Base-by-base conservation (phyloP, 495 filamentous ascomycete genomes). In the Trichoderma orchidacearum region DNA sequence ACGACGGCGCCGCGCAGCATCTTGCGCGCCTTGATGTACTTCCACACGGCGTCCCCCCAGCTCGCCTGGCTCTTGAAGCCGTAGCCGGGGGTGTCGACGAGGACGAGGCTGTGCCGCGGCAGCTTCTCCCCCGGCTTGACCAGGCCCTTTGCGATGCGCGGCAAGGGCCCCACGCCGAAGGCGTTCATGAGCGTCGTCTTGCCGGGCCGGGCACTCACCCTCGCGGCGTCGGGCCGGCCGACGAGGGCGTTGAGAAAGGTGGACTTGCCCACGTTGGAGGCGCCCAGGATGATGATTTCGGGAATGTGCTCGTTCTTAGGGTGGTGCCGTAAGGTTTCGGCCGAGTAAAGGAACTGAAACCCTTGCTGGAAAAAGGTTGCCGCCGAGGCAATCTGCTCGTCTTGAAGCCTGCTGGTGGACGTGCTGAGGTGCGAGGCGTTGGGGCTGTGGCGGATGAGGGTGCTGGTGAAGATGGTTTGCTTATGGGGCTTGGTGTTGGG, bases 71-170 rank as follows among this genome's bases (percentile, higher is more conserved):
- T 88, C 5, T 81, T 86, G 55, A 85, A 76, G 4, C 94, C 93
- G 64, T 98, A 98, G 1, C 93, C 94, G 6, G 93, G 94, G 89
- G 94, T 92, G 68, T 98, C 94, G 32, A 96, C 71, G 11, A 93
- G 62, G 7, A 82, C 72, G 52, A 95, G 64, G 12, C 80, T 74
- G 54, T 85, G 78, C 55, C 74, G 72, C 18, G 71, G 68, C 9
- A 76, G 74, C 45, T 64, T 57, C 61, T 84, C 76, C 35, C 72
- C 68, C 28, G 32, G 61, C 9, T 61, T 30, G 38, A 56, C 56
- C 23, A 61, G 64, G 11, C 65, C 71, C 11, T 32, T 48, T 12
- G 52, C 54, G 30, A 36, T 29, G 34, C 34, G 29, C n/a, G 56
- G 58, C 51, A 55, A 48, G 0, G 77, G 78, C 0, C 85, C 85